phyloP scores from a whole-genome alignment of 2,329 filamentous ascomycete genomes.

The Capronia americana region DNA sequence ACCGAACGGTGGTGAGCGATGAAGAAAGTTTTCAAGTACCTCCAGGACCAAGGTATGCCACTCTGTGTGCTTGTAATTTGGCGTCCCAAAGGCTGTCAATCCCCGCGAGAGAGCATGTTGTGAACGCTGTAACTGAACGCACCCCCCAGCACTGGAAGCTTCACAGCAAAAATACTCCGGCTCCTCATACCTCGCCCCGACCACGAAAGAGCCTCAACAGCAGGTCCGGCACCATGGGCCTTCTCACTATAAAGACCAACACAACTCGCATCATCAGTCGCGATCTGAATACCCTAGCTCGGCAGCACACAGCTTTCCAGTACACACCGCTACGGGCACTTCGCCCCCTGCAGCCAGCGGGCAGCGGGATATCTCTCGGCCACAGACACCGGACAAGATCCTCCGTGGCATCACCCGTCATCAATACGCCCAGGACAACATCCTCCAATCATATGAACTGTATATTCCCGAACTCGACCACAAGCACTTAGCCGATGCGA shows the following conservation, averaged over 20 bases:
- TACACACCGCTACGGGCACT: conserved; percentile 13
- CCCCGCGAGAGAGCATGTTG: not conserved
- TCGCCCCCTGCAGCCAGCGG: conserved; percentile 4
- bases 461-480: conserved; percentile 28
- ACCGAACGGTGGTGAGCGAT: conserved; percentile 15
- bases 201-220: conserved; percentile 34
- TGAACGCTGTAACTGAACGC: not conserved
- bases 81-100: not conserved
- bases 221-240: conserved; percentile 15
- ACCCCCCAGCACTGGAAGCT: conserved; percentile 28
- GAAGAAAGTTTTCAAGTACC: conserved; percentile 36
- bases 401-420: conserved; percentile 31
- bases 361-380: conserved; percentile 13
- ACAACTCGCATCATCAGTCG: conserved; percentile 17
- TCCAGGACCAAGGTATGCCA: conserved; percentile 38
- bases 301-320: conserved; percentile 17
- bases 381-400: conserved; percentile 21
- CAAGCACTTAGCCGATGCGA: conserved; percentile 16
- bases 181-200: conserved; percentile 32
- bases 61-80: not conserved
- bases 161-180: conserved; percentile 32
- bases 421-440: conserved; percentile 39
- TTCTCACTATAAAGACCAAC: conserved; percentile 16
- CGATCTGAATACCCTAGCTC: conserved; percentile 17
- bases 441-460: conserved; percentile 39